Conservation (phyloP, 2,329 filamentous ascomycete species). For the Pseudocercospora macadamiae region DNA sequence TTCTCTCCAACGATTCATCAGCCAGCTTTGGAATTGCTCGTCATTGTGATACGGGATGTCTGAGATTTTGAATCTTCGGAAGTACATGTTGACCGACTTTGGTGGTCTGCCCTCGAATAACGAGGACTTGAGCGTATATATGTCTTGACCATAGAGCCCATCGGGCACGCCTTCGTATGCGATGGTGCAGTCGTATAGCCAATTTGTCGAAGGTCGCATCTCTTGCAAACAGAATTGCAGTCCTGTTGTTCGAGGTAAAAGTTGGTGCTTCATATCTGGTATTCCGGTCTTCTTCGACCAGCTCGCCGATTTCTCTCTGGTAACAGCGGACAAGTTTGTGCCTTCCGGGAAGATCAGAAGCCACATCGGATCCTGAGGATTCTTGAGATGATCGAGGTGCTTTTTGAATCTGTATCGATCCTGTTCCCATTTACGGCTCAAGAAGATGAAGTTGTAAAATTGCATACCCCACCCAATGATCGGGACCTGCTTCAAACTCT, state of each 20-base stretch:
- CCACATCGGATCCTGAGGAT: slow-evolving; percentile 81
- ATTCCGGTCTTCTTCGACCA: slow-evolving; percentile 79
- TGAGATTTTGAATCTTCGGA: slow-evolving; percentile 79
- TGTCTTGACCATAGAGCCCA: slow-evolving; percentile 81
- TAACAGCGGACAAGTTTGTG: slow-evolving; percentile 75
- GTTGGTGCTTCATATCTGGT: slow-evolving; percentile 71
- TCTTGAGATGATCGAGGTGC: slow-evolving; percentile 71
- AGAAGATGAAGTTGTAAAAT: slow-evolving; percentile 88
- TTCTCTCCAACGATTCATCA: slow-evolving; percentile 84
- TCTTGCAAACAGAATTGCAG: slow-evolving; percentile 78
- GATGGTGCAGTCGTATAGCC: slow-evolving; percentile 90
- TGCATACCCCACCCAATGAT: slow-evolving; percentile 79
- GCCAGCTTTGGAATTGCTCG: slow-evolving; percentile 79
- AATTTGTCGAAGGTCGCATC: slow-evolving; percentile 73
- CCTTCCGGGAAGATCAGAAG: slow-evolving; percentile 85
- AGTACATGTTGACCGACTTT: slow-evolving; percentile 96
- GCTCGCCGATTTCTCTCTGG: slow-evolving; percentile 67
- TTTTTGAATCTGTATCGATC: slow-evolving; percentile 77
- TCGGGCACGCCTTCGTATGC: slow-evolving; percentile 92
- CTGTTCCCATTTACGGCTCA: slow-evolving; percentile 84
- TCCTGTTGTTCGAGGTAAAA: slow-evolving; percentile 80
- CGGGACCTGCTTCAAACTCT: slow-evolving; percentile 80
- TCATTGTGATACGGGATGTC: slow-evolving; percentile 79
- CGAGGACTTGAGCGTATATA: slow-evolving; percentile 83
- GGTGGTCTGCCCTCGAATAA: slow-evolving; percentile 88